phyloP scores from a whole-genome alignment of 169 alveolate species.

The Pseudocohnilembus persalinus region DNA sequence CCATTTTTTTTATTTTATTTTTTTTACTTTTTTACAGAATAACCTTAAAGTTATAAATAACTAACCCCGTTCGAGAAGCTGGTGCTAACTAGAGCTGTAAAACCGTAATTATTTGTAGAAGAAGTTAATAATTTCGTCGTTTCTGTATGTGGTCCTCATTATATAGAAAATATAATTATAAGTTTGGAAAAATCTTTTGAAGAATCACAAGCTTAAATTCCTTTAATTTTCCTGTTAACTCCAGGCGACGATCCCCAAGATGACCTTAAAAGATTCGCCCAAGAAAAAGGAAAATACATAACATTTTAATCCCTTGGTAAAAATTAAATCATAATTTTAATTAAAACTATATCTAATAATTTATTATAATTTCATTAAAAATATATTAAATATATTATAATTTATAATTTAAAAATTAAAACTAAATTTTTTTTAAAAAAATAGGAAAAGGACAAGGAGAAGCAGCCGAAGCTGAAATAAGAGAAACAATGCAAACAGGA shows the following conservation, averaged over 20 bases:
- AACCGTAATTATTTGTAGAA: slow-evolving; percentile 83
- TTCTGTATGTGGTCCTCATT: slow-evolving; percentile 74
- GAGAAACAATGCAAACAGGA: slow-evolving; percentile 69
- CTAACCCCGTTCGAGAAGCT: slow-evolving; percentile 64
- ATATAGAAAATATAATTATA: slow-evolving; percentile 75
- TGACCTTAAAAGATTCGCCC: slow-evolving; percentile 76
- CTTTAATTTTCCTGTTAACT: slow-evolving; percentile 80
- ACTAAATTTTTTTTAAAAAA: no score
- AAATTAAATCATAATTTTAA: no score
- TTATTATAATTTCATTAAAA: no score
- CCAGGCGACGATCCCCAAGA: slow-evolving; percentile 92
- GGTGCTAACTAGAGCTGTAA: slow-evolving; percentile 66
- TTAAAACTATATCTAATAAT: no score
- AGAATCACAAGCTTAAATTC: slow-evolving; percentile 79
- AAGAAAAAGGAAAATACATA: slow-evolving; percentile 61
- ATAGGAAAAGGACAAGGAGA: slow-evolving; percentile 85
- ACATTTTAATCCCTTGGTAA: slow-evolving; percentile 84
- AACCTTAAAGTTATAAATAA: slow-evolving; percentile 57
- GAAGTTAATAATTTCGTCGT: slow-evolving; percentile 72
- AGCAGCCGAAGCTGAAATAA: slow-evolving; percentile 78
- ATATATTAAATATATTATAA: no score
- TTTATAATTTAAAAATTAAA: no score
- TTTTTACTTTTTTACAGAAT: slow-evolving; percentile 2
- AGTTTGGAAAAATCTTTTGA: slow-evolving; percentile 71
- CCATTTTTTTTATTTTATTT: no score